These are phyloP conservation scores for Aspergillus oerlinghausenensis DNA, from an alignment of 2,329 filamentous ascomycete genomes.

Conservation along the genomic window DNA sequence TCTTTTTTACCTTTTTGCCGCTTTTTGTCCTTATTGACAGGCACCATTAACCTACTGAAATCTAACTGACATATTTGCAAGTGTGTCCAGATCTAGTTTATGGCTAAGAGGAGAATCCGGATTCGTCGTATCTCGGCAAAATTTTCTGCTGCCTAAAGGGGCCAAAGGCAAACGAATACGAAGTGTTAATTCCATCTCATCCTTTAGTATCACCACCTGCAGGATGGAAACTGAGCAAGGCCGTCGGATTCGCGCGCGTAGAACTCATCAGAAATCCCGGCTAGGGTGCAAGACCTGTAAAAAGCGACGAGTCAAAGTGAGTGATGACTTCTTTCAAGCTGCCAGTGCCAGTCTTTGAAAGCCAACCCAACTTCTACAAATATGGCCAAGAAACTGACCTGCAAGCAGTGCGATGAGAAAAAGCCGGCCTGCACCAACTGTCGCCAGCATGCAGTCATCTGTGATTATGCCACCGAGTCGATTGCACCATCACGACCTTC, in stretches of 20 bases:
- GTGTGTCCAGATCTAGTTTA: too few relatives aligned
- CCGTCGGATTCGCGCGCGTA: conserved; percentile 16
- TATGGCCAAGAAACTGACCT: not conserved
- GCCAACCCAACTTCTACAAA: not conserved
- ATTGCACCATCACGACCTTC: conserved; percentile 6
- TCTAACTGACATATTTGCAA: not conserved
- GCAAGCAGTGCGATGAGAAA: conserved; percentile 30
- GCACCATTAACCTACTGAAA: not conserved
- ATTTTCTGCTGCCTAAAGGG: not conserved
- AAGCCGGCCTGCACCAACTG: conserved; percentile 29
- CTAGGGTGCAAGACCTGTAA: conserved; percentile 32
- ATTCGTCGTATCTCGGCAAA: not conserved
- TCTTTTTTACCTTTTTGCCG: not conserved
- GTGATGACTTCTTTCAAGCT: conserved; percentile 2
- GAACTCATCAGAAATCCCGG: conserved; percentile 31
- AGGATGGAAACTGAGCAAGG: not conserved
- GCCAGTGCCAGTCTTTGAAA: too few relatives aligned
- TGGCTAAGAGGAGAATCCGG: too few relatives aligned
- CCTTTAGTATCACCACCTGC: not conserved
- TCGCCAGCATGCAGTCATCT: conserved; percentile 23
- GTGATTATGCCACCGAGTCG: conserved; percentile 16
- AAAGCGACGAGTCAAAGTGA: conserved; percentile 31
- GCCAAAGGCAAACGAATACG: not conserved
- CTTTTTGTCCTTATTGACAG: not conserved
- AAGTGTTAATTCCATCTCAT: not conserved